Conservation (phyloP, 2,329 filamentous ascomycete genomes). For the Curvularia verruculosa region DNA sequence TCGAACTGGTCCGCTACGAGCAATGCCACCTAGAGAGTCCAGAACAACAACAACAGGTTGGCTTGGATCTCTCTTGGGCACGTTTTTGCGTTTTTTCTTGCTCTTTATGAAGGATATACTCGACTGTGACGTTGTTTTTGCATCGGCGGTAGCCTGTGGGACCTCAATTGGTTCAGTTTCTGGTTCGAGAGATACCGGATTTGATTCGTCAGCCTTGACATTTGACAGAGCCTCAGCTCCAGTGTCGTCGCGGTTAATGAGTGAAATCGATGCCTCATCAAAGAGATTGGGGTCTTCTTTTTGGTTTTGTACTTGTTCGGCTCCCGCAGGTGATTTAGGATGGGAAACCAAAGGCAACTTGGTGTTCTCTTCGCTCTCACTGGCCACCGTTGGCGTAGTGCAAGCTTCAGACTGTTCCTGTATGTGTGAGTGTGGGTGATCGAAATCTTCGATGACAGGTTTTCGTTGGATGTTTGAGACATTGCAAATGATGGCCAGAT, state of each 20-base stretch:
- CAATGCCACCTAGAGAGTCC: slow-evolving; percentile 73
- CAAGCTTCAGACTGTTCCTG: neutral
- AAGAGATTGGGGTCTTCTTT: slow-evolving; percentile 25
- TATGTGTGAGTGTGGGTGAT: slow-evolving; percentile 4
- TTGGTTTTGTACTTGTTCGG: neutral
- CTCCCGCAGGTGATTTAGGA: neutral
- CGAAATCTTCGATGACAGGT: slow-evolving; percentile 21
- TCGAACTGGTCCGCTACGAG: slow-evolving; percentile 65
- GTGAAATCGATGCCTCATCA: slow-evolving; percentile 30
- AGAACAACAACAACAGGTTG: slow-evolving; percentile 78
- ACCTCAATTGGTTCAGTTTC: neutral
- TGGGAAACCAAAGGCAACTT: neutral
- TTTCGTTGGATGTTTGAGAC: slow-evolving; percentile 65
- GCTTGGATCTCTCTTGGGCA: slow-evolving; percentile 42
- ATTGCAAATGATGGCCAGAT: slow-evolving; percentile 93
- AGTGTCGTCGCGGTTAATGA: slow-evolving; percentile 28
- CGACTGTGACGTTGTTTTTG: slow-evolving; percentile 7
- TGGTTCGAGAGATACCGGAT: neutral
- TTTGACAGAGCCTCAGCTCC: neutral
- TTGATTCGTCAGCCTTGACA: neutral
- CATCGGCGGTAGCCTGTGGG: slow-evolving; percentile 12
- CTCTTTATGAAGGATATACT: slow-evolving; percentile 24
- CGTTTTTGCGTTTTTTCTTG: slow-evolving; percentile 30
- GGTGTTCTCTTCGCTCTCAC: neutral
- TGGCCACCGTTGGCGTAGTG: neutral